These are phyloP conservation scores for Dittrichia graveolens DNA, from an alignment of 129 eudicot genomes.

Conservation along the genomic window DNA sequence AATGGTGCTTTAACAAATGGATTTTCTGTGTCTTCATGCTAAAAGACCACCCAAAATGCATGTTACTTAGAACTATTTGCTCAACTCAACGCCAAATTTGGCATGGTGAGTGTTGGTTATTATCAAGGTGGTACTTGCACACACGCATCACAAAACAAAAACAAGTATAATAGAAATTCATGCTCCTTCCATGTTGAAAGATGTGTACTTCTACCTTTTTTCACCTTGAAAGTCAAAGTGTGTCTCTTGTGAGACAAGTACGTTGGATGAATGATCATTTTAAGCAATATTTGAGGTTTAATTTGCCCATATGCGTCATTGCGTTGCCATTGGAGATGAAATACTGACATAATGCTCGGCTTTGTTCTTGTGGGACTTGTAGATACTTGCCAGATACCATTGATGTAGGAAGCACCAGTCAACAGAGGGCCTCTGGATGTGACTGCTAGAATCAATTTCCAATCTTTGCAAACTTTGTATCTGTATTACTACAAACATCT, in stretches of 20 bases:
- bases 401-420: constrained; percentile 85
- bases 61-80: too few relatives aligned
- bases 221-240: neutral
- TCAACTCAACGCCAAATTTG: too few relatives aligned
- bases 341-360: neutral
- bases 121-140: neutral
- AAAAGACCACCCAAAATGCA: too few relatives aligned
- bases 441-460: constrained; percentile 59
- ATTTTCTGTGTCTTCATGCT: too few relatives aligned
- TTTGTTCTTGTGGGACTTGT: constrained; percentile 24
- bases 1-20: too few relatives aligned
- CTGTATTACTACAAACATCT: constrained; percentile 22
- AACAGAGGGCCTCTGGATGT: constrained; percentile 78
- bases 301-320: neutral
- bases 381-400: constrained; percentile 98
- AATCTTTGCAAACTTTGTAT: constrained; percentile 34
- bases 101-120: too few relatives aligned
- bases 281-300: neutral
- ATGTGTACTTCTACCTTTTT: neutral
- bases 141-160: neutral
- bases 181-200: neutral
- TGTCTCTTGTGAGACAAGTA: neutral
- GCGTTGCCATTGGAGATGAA: neutral
- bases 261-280: neutral
- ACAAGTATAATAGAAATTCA: too few relatives aligned